Conservation (phyloP, 352 stramenopile species). For the Phytophthora pinifolia region DNA sequence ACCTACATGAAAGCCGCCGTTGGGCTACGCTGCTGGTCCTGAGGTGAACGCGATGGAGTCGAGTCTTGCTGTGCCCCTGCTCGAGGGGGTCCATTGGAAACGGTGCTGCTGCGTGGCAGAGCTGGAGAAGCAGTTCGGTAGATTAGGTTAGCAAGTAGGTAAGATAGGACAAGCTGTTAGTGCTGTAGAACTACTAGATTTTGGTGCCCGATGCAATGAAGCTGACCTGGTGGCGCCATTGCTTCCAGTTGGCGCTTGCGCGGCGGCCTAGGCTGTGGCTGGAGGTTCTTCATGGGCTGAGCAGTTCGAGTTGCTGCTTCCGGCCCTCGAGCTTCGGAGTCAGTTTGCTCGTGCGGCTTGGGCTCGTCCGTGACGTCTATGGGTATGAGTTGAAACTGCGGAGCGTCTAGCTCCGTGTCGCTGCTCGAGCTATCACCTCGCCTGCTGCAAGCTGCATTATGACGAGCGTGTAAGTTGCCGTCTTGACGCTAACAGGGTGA, state of each 20-base stretch:
- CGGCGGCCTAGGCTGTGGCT: constrained; percentile 7
- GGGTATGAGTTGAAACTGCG: constrained; percentile 30
- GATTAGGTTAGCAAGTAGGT: constrained; percentile 39
- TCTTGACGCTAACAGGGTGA: neutral
- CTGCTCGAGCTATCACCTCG: constrained; percentile 2
- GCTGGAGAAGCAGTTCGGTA: constrained; percentile 37
- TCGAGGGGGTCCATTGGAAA: constrained; percentile 5
- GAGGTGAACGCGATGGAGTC: constrained; percentile 11
- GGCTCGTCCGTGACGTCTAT: constrained; percentile 10
- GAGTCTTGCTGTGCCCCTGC: neutral
- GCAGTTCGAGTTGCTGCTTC: neutral
- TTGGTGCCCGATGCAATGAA: constrained; percentile 19
- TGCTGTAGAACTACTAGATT: constrained; percentile 34
- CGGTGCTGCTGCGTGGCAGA: constrained; percentile 4
- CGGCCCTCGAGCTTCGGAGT: neutral
- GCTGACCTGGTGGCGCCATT: constrained; percentile 25
- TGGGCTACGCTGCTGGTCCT: constrained; percentile 9
- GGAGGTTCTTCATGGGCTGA: neutral
- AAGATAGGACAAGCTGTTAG: constrained; percentile 36
- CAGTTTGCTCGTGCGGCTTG: constrained; percentile 7
- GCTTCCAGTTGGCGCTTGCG: constrained; percentile 13
- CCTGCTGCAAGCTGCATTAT: neutral
- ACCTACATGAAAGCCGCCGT: constrained; percentile 34
- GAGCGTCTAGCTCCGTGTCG: constrained; percentile 14
- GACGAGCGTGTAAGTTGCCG: too few relatives aligned